Evolutionary conservation across 768 basidiomycete species (phyloP).

Genomic region (Lentinus brumalis): DNA sequence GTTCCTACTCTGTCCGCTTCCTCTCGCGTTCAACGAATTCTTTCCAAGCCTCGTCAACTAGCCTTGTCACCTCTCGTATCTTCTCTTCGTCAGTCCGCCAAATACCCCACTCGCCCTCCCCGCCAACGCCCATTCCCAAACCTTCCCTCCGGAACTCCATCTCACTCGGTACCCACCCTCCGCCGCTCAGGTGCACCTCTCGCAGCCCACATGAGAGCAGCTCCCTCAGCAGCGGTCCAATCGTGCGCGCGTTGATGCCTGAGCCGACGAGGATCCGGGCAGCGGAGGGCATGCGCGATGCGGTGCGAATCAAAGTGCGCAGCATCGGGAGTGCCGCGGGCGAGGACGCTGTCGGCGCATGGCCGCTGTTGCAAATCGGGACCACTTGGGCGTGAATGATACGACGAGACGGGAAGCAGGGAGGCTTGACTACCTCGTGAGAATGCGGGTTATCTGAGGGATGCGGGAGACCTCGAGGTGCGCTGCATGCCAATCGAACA

Average conservation of each 20-base stretch:
- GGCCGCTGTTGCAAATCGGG: slow-evolving; percentile 46
- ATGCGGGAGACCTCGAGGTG: slow-evolving; percentile 52
- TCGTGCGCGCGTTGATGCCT: slow-evolving; percentile 64
- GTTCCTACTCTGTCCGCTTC: not conserved
- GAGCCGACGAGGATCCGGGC: slow-evolving; percentile 67
- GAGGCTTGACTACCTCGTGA: slow-evolving; percentile 61
- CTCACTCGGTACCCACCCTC: slow-evolving; percentile 56
- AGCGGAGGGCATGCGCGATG: slow-evolving; percentile 33
- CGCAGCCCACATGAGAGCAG: slow-evolving; percentile 58
- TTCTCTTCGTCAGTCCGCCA: slow-evolving; percentile 63
- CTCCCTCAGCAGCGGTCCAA: slow-evolving; percentile 47
- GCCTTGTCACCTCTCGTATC: slow-evolving; percentile 52
- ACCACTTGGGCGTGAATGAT: not conserved
- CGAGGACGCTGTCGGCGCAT: slow-evolving; percentile 40
- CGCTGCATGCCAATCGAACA: slow-evolving; percentile 23
- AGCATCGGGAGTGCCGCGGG: slow-evolving; percentile 23
- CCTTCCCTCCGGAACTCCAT: slow-evolving; percentile 54
- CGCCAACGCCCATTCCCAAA: slow-evolving; percentile 69
- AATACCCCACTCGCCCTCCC: slow-evolving; percentile 60
- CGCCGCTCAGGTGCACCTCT: slow-evolving; percentile 79
- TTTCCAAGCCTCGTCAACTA: slow-evolving; percentile 41
- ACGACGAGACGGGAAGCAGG: not conserved
- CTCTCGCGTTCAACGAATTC: slow-evolving; percentile 2
- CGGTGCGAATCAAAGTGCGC: slow-evolving; percentile 20
- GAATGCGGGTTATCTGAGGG: slow-evolving; percentile 68